phyloP scores from a whole-genome alignment of 768 basidiomycete genomes.

The Lentinula raphanica region DNA sequence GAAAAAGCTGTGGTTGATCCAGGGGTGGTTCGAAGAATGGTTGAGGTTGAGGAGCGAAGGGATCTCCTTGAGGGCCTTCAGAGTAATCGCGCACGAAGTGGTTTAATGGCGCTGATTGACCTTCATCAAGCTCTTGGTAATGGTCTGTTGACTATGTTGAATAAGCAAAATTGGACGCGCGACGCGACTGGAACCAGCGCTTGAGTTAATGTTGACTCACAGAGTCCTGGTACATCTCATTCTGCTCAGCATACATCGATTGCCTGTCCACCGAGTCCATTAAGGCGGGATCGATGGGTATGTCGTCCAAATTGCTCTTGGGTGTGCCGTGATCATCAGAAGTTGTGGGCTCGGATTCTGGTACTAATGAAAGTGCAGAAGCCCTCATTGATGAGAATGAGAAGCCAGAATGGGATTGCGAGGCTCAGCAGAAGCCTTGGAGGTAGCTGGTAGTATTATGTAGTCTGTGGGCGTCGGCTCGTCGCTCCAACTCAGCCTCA shows the following conservation, averaged over 20 bases:
- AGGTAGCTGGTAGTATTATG: neutral
- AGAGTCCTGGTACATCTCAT: constrained; percentile 20
- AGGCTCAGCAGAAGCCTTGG: neutral
- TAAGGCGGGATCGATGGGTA: constrained; percentile 81
- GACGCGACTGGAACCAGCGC: constrained; percentile 63
- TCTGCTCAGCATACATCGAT: constrained; percentile 31
- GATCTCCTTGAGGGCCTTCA: constrained; percentile 77
- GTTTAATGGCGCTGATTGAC: constrained; percentile 19
- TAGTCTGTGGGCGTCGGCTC: neutral
- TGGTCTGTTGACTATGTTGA: neutral
- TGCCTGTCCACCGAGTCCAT: constrained; percentile 50
- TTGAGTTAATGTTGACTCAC: constrained; percentile 13
- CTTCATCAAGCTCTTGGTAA: neutral
- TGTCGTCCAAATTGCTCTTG: constrained; percentile 43
- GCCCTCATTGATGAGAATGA: neutral
- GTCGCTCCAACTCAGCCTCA: neutral
- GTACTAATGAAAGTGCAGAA: neutral
- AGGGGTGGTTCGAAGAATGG: constrained; percentile 44
- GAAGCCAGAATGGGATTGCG: neutral
- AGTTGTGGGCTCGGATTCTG: neutral
- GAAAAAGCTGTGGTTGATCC: constrained; percentile 33
- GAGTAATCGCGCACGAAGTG: constrained; percentile 45
- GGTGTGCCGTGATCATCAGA: neutral
- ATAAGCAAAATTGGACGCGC: constrained; percentile 25
- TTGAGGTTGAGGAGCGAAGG: constrained; percentile 65